Conservation (phyloP, 2,329 filamentous ascomycete species). For the Ceratocystiopsis sp. region DNA sequence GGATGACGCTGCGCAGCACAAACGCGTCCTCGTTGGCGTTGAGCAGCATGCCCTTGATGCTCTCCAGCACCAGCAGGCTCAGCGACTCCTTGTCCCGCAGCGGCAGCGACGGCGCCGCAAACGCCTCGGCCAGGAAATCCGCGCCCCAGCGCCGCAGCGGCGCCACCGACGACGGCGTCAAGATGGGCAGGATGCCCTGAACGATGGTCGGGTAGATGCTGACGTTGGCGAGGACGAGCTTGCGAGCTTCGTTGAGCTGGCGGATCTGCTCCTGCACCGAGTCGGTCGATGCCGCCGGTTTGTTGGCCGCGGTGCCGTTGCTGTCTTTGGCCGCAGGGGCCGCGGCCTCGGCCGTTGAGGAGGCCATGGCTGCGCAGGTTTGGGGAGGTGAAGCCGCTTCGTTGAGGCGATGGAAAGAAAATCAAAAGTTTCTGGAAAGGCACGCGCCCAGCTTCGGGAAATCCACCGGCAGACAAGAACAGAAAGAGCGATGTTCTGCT, state of each 20-base stretch:
- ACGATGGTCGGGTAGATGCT: constrained; percentile 85
- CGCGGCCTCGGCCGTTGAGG: background rate
- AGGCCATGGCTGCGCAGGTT: background rate
- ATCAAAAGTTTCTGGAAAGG: too few relatives aligned
- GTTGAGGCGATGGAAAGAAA: too few relatives aligned
- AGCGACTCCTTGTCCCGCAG: constrained; percentile 66
- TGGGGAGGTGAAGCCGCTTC: too few relatives aligned
- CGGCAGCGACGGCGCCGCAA: constrained; percentile 74
- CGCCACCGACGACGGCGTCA: constrained; percentile 54
- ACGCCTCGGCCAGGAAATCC: constrained; percentile 89
- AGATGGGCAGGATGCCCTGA: constrained; percentile 81
- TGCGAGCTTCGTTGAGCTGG: constrained; percentile 80
- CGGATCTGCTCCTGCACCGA: constrained; percentile 60
- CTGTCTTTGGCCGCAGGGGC: background rate
- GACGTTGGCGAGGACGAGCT: constrained; percentile 72
- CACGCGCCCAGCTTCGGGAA: too few relatives aligned
- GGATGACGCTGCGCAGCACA: constrained; percentile 73
- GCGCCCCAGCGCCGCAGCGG: constrained; percentile 90
- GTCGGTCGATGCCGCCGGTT: background rate
- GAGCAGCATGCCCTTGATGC: constrained; percentile 52
- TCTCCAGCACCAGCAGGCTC: constrained; percentile 60
- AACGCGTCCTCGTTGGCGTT: constrained; percentile 58
- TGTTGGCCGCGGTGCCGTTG: too few relatives aligned
- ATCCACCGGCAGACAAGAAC: too few relatives aligned
- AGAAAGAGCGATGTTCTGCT: too few relatives aligned